Conservation (phyloP, 148 eudicot genomes). For the Euryodendron excelsum region DNA sequence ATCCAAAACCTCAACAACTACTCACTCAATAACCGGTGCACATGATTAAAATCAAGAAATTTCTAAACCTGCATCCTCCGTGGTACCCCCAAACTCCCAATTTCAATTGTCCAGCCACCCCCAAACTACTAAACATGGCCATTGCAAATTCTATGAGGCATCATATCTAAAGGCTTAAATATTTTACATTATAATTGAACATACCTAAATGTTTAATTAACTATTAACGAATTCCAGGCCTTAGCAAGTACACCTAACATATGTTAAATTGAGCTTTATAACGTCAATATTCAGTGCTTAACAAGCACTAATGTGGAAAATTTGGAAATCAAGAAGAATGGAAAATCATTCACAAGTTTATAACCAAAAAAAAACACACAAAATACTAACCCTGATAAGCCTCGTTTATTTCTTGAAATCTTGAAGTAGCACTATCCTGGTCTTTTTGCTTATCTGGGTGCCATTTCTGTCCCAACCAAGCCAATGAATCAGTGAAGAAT, state of each 20-base stretch:
- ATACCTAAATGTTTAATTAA: background rate
- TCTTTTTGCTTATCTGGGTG: constrained; percentile 89
- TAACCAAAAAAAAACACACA: background rate
- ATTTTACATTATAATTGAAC: too few relatives aligned
- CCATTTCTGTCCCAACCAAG: constrained; percentile 65
- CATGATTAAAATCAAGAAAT: too few relatives aligned
- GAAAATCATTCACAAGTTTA: too few relatives aligned
- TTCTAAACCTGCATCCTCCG: background rate
- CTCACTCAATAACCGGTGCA: background rate
- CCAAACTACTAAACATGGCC: background rate
- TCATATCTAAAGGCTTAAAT: too few relatives aligned
- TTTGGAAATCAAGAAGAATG: background rate
- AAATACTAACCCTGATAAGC: constrained; percentile 78
- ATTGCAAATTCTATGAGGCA: background rate
- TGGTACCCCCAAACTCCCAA: background rate
- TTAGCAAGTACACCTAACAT: background rate
- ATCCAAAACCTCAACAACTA: background rate
- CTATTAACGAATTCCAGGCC: background rate
- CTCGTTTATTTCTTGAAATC: constrained; percentile 89
- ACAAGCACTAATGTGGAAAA: background rate
- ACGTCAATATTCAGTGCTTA: background rate
- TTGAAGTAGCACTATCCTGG: constrained; percentile 59
- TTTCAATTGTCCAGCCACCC: background rate
- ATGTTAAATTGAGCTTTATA: background rate
- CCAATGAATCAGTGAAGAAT: too few relatives aligned